Evolutionary conservation across 495 filamentous ascomycete species (phyloP).

Genomic region (Entonaema liquescens): DNA sequence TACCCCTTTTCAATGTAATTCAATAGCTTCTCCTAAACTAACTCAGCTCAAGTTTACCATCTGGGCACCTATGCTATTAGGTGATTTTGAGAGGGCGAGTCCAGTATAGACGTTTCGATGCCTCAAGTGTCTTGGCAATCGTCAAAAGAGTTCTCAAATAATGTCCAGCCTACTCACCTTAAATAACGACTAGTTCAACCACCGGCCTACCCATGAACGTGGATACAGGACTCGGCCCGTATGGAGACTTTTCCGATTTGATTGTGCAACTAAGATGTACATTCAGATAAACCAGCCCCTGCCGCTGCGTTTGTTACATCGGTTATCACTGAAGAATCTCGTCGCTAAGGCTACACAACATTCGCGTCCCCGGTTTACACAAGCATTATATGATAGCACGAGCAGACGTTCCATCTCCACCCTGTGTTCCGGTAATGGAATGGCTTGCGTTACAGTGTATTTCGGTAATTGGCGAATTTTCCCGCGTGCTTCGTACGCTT

Average conservation of each 20-base stretch:
- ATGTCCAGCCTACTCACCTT: constrained; percentile 11
- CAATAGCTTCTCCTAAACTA: too few species aligned
- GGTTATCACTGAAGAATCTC: constrained; percentile 30
- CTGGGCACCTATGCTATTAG: background rate
- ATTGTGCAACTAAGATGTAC: constrained; percentile 4
- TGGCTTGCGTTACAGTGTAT: constrained; percentile 32
- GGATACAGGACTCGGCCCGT: background rate
- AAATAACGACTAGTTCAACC: constrained; percentile 8
- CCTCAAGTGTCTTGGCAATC: background rate
- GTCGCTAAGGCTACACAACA: constrained; percentile 25
- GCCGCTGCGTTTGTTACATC: constrained; percentile 20
- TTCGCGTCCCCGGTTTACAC: constrained; percentile 36
- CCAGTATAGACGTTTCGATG: background rate
- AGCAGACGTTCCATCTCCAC: constrained; percentile 34
- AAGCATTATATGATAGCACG: constrained; percentile 44
- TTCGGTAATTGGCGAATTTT: constrained; percentile 47
- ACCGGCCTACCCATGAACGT: background rate
- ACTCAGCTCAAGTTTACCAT: too few species aligned
- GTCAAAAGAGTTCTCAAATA: background rate
- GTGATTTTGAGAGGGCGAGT: background rate
- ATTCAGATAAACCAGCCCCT: constrained; percentile 1
- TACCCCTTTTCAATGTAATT: too few species aligned
- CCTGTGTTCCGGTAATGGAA: constrained; percentile 36
- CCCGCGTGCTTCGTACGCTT: constrained; percentile 42
- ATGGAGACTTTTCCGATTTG: constrained; percentile 21